Percentiles rank a stretch among this genome's conserved stretches.
Evolutionary conservation across 1,139 yeast species (phyloP).

Genomic region (Diutina scorzettiae): DNA sequence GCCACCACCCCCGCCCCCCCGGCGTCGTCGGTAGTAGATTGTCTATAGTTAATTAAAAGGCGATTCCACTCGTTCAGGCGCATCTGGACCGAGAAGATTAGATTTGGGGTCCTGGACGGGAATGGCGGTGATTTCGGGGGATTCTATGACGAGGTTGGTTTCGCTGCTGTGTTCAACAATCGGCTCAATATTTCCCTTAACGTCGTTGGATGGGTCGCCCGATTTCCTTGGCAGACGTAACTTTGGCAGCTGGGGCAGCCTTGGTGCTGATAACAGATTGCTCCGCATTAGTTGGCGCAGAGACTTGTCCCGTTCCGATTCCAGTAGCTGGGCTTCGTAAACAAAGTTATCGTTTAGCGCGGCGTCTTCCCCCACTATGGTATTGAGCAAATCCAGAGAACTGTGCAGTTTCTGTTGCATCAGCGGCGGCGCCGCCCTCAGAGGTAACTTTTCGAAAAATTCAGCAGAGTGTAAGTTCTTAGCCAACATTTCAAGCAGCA

Average conservation of each 20-base stretch:
- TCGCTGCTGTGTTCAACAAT: too few relatives aligned
- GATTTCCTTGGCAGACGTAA: not conserved
- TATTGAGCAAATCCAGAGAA: not conserved
- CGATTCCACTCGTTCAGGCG: too few relatives aligned
- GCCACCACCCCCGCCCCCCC: not conserved
- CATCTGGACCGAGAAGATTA: too few relatives aligned
- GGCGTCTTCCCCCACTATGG: conserved; percentile 1
- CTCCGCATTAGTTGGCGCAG: not conserved
- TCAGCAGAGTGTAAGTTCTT: not conserved
- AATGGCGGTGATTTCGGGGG: too few relatives aligned
- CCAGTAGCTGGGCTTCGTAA: not conserved
- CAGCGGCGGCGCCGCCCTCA: conserved; percentile 1
- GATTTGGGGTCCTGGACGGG: too few relatives aligned
- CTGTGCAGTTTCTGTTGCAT: not conserved
- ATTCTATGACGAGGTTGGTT: too few relatives aligned
- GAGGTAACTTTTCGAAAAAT: conserved; percentile 4
- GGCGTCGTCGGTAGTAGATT: too few relatives aligned
- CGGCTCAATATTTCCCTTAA: not conserved
- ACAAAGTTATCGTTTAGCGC: not conserved
- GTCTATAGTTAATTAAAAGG: too few relatives aligned
- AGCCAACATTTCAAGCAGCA: not conserved
- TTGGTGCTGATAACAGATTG: not conserved
- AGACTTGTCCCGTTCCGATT: not conserved
- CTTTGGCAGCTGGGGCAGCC: not conserved
- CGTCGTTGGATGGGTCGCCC: not conserved